phyloP scores from a whole-genome alignment of 2,329 filamentous ascomycete species.

The Macrophomina pseudophaseolina region DNA sequence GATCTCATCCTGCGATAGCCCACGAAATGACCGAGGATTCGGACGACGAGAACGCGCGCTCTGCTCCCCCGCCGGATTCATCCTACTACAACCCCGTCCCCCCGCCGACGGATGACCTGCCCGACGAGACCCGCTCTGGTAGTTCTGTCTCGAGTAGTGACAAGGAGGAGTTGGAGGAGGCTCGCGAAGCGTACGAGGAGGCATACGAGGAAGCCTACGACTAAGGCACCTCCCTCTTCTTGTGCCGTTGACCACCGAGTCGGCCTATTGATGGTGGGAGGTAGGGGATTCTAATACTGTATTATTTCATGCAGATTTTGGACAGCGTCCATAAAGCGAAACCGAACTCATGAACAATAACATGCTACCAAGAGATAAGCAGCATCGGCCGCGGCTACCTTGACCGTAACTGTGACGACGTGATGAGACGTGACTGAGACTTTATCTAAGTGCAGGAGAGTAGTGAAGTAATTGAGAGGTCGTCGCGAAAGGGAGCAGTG shows the following conservation, averaged over 20 bases:
- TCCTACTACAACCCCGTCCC: constrained; percentile 20
- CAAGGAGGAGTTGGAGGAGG: constrained; percentile 18
- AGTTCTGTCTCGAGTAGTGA: constrained; percentile 14
- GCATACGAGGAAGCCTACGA: constrained; percentile 22
- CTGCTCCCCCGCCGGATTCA: constrained; percentile 9
- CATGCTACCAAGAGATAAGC: background rate
- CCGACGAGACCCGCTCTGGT: constrained; percentile 17
- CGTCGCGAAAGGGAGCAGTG: background rate
- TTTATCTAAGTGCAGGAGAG: background rate
- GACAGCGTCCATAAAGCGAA: background rate
- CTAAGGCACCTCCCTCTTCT: background rate
- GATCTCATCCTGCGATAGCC: background rate
- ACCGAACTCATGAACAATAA: background rate
- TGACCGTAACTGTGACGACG: background rate
- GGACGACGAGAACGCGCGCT: constrained; percentile 13
- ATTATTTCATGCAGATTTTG: background rate
- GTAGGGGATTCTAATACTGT: constrained; percentile 14
- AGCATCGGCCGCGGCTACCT: no score
- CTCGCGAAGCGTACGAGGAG: constrained; percentile 16
- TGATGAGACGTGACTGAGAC: background rate
- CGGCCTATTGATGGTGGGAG: constrained; percentile 7
- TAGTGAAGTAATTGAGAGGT: background rate
- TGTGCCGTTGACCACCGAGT: background rate
- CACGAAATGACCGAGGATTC: constrained; percentile 23
- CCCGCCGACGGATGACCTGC: constrained; percentile 19